Conservation (phyloP, 2,329 filamentous ascomycete genomes). For the Nemania sp. region DNA sequence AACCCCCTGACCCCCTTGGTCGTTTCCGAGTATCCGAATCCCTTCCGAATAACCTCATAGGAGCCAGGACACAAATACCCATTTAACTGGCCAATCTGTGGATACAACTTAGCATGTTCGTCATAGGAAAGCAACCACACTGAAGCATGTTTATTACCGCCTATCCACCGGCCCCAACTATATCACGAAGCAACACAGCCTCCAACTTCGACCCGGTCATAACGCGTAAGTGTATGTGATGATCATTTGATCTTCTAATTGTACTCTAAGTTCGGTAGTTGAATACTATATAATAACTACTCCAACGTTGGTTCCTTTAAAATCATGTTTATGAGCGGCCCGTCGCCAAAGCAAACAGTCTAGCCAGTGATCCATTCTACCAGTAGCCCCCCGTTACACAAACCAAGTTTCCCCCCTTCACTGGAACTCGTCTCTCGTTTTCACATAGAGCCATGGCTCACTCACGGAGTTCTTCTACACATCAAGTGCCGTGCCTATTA, state of each 20-base stretch:
- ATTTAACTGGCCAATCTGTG: background rate
- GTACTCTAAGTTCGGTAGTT: no score
- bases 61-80: background rate
- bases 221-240: no score
- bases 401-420: background rate
- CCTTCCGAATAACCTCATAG: background rate
- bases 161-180: background rate
- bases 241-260: no score
- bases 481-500: conserved; percentile 38
- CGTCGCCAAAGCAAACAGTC: background rate
- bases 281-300: background rate
- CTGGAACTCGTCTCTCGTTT: background rate
- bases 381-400: background rate
- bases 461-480: background rate
- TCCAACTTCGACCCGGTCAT: no score
- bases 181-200: background rate
- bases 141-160: background rate
- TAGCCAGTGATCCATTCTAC: background rate
- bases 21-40: no score
- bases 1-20: conserved; percentile 2
- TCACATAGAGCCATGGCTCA: background rate
- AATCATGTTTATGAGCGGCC: background rate
- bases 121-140: background rate
- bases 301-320: no score
- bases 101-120: background rate